Base-by-base conservation (phyloP, 2,329 filamentous ascomycete species). In the Bipolaris cookei region DNA sequence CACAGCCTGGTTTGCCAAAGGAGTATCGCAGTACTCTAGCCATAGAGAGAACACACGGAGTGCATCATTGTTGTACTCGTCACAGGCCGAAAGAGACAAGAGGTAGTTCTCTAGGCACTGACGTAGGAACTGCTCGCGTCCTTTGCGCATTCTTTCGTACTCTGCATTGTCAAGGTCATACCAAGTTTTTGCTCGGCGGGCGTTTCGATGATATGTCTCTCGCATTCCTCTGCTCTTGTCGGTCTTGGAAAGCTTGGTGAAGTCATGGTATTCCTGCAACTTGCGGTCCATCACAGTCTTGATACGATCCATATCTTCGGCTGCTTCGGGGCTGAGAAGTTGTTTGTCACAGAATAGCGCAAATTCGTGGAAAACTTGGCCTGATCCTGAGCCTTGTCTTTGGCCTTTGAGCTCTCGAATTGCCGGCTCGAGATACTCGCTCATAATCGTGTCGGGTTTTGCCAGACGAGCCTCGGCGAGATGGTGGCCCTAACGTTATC, bases 311-410 rank as follows among this genome's bases (percentile, higher is more conserved):
- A 97, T 86, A 68, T 99, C 95, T 73, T 96, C 92, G 1, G 93
- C 79, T 32, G 89, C 87, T 66, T 96, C 92, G 0, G 89, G 85
- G 69, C 94, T 94, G 68, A 97, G 90, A 8, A 99, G 82, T 73
- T 99, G 95, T 69, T 92, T 88, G 73, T 99, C 94, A 69, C 96
- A 99, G 73, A 99, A 99, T 49, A 88, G 85, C 23, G 96, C 95
- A 75, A 98, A 98, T 68, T 96, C 91, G 72, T 97, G 92, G 69
- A 92, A 97, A 0, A 98, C 95, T 64, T 91, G 85, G 1, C 93
- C 92, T 2, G 93, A 90, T 58, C 94, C 90, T 42, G 84, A 82
- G 1, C 90, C 90, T 51, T 87, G 83, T 4, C 79, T 83, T 43
- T 85, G 84, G 1, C 87, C 88, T 66, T 86, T 89, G 6, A 99